Evolutionary conservation across 495 filamentous ascomycete genomes (phyloP).

Genomic region (Penicillium angulare): DNA sequence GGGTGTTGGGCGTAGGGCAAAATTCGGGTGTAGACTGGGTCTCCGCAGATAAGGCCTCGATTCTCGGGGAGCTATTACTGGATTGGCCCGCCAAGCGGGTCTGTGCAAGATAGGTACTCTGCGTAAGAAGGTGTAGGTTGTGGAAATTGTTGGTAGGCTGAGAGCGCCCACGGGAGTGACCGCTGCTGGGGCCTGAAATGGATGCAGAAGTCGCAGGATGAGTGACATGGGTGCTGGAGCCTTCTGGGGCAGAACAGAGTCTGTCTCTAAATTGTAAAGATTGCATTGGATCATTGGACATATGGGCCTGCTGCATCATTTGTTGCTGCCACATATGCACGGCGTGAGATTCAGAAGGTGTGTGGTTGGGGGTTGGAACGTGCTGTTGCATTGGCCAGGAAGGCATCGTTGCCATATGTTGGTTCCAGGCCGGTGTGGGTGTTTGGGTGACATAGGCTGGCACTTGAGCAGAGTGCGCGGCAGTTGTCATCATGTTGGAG

Average conservation of each 20-base stretch:
- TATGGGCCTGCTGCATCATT: constrained; percentile 29
- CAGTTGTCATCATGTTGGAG: constrained; percentile 14
- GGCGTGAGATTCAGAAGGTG: constrained; percentile 21
- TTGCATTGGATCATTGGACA: constrained; percentile 20
- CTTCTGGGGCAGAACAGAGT: constrained; percentile 39
- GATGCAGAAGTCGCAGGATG: constrained; percentile 11
- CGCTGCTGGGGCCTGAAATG: constrained; percentile 21
- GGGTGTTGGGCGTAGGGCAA: constrained; percentile 39
- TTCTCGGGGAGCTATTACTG: constrained; percentile 17
- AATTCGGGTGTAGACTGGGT: constrained; percentile 37
- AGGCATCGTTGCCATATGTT: constrained; percentile 9
- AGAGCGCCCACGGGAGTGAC: constrained; percentile 27
- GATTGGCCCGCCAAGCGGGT: constrained; percentile 7
- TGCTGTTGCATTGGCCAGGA: constrained; percentile 32
- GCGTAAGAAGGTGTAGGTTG: constrained; percentile 26
- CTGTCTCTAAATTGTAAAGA: constrained; percentile 41
- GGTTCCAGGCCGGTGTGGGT: constrained; percentile 12
- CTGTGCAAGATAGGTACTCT: constrained; percentile 22
- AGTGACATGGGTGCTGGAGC: constrained; percentile 33
- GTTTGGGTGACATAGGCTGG: constrained; percentile 29
- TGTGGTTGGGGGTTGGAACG: constrained; percentile 19
- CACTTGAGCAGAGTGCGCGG: constrained; percentile 21
- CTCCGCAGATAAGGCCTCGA: constrained; percentile 27
- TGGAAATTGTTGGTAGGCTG: constrained; percentile 24
- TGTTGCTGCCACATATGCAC: constrained; percentile 34